A percentile compares a stretch with the other conserved stretches of the same genome.
Conservation (phyloP, 2,329 filamentous ascomycete genomes). For the Parascedosporium putredinis region DNA sequence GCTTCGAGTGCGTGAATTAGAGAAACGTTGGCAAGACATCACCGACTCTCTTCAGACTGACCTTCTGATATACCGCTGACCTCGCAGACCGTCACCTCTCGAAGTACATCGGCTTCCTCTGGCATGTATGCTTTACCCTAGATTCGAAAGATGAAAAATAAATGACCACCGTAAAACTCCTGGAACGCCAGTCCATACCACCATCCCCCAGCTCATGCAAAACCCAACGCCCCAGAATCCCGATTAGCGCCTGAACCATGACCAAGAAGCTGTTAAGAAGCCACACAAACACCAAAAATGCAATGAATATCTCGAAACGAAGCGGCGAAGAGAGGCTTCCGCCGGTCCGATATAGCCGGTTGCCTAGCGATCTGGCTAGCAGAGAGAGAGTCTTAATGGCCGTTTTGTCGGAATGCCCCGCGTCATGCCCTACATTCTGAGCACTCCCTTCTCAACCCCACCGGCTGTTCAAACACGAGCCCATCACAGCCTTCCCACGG, state of each 20-base stretch:
- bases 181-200: too few relatives aligned
- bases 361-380: too few relatives aligned
- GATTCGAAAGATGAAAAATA: too few relatives aligned
- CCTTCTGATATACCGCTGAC: too few relatives aligned
- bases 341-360: too few relatives aligned
- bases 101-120: too few relatives aligned
- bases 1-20: neutral
- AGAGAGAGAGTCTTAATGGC: too few relatives aligned
- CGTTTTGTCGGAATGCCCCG: too few relatives aligned
- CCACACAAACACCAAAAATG: neutral
- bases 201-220: neutral
- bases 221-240: neutral
- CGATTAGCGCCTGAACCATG: neutral
- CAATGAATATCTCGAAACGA: neutral
- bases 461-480: neutral
- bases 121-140: too few relatives aligned
- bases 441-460: neutral
- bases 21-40: neutral
- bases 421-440: neutral
- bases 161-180: too few relatives aligned
- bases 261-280: neutral
- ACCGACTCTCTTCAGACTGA: too few relatives aligned
- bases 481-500: neutral
- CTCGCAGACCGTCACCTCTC: too few relatives aligned
- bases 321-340: neutral